Conservation (phyloP, 495 filamentous ascomycete genomes). For the Lasiosphaeria ovina region DNA sequence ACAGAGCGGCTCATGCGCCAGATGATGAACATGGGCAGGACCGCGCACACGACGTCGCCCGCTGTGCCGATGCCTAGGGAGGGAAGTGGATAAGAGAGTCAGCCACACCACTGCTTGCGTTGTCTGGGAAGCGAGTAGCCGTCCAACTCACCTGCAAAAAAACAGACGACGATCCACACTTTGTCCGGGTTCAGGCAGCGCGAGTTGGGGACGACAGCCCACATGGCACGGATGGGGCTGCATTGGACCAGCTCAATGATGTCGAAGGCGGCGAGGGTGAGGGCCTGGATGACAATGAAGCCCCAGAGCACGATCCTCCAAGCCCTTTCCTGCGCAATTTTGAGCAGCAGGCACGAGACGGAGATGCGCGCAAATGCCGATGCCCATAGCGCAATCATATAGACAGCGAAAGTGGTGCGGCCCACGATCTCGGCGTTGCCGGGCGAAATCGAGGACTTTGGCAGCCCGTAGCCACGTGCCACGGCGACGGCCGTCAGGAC, state of each 20-base stretch:
- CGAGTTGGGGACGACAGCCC: constrained; percentile 2
- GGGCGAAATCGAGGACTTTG: background rate
- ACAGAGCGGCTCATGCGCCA: constrained; percentile 10
- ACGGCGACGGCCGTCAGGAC: constrained; percentile 8
- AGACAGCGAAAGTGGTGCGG: constrained; percentile 2
- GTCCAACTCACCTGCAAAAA: constrained; percentile 11
- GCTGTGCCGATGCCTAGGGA: constrained; percentile 6
- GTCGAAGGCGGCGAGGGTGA: background rate
- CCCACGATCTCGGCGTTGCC: background rate
- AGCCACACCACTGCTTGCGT: background rate
- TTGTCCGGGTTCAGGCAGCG: background rate
- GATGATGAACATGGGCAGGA: constrained; percentile 9
- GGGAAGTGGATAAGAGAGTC: background rate
- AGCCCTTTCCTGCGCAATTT: background rate
- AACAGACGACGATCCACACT: background rate
- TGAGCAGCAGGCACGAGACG: constrained; percentile 4
- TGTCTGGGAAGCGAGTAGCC: background rate
- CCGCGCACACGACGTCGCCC: constrained; percentile 10
- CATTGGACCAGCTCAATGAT: constrained; percentile 12
- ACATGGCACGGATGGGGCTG: constrained; percentile 7
- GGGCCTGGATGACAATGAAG: constrained; percentile 6
- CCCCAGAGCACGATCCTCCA: constrained; percentile 7
- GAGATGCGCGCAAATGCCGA: constrained; percentile 10
- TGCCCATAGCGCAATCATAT: constrained; percentile 8
- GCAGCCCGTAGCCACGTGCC: constrained; percentile 2